Evolutionary conservation across 192 early-diverging fungal species (phyloP).

Genomic region (Martensiomyces pterosporus): DNA sequence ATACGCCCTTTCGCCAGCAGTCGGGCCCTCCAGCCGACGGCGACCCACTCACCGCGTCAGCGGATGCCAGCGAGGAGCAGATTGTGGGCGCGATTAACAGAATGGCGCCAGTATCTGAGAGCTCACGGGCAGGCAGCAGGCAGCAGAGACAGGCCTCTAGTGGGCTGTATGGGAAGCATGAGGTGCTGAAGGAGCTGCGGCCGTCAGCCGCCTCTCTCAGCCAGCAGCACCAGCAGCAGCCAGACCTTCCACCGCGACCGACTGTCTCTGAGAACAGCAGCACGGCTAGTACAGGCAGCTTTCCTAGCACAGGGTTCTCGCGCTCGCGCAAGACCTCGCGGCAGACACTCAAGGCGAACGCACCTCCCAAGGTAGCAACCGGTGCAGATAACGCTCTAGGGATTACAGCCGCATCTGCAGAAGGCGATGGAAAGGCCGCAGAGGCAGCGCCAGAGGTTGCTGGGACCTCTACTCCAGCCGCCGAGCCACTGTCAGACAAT

Average conservation of each 20-base stretch:
- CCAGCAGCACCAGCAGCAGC: background rate
- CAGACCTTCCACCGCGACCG: background rate
- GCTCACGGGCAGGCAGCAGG: conserved; percentile 9
- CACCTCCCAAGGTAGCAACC: too few species aligned
- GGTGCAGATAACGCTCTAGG: background rate
- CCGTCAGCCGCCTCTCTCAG: background rate
- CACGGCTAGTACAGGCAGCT: conserved; percentile 9
- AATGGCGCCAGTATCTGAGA: conserved; percentile 24
- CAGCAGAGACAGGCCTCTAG: conserved; percentile 1
- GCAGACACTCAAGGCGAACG: background rate
- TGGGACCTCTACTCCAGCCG: too few species aligned
- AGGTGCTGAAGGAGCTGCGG: conserved; percentile 25
- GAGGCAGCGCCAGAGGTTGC: too few species aligned
- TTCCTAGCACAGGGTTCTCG: conserved; percentile 42
- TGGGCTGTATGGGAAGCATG: conserved; percentile 16
- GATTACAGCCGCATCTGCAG: background rate
- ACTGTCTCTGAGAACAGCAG: background rate
- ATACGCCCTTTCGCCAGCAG: background rate
- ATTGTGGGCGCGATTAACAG: conserved; percentile 25
- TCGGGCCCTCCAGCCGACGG: background rate
- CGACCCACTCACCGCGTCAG: conserved; percentile 30
- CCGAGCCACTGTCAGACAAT: too few species aligned
- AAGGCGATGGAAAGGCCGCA: background rate
- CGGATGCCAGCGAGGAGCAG: background rate
- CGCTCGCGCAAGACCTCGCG: conserved; percentile 19